phyloP scores from a whole-genome alignment of 768 basidiomycete species.

The Cystofilobasidium bisporidii region DNA sequence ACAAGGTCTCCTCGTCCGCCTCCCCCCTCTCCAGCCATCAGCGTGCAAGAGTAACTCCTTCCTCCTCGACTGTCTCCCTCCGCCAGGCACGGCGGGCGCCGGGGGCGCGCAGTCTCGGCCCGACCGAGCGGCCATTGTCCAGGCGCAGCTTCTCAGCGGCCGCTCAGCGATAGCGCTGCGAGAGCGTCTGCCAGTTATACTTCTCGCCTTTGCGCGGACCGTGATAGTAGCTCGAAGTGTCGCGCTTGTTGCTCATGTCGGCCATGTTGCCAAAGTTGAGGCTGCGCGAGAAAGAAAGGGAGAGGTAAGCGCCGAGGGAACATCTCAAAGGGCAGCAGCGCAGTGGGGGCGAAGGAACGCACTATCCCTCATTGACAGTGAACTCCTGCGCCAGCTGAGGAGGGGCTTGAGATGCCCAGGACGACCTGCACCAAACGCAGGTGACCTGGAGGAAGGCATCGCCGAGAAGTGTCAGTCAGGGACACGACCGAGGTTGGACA shows the following conservation, averaged over 20 bases:
- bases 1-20: too few relatives aligned
- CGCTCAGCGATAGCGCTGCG: neutral
- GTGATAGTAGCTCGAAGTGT: neutral
- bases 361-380: neutral
- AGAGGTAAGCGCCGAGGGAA: neutral
- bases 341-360: neutral
- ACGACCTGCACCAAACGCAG: constrained; percentile 17
- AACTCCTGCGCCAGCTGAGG: neutral
- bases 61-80: too few relatives aligned
- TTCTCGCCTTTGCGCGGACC: neutral
- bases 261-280: neutral
- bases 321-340: neutral
- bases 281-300: neutral
- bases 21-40: too few relatives aligned
- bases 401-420: neutral
- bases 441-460: neutral
- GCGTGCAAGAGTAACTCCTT: too few relatives aligned
- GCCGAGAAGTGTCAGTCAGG: too few relatives aligned
- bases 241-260: neutral
- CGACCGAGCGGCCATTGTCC: too few relatives aligned
- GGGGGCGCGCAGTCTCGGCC: too few relatives aligned
- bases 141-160: too few relatives aligned
- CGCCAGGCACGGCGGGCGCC: too few relatives aligned
- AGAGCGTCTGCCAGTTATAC: neutral
- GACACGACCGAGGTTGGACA: neutral